phyloP scores from a whole-genome alignment of 1,139 yeast genomes.

The Pichia sp. region DNA sequence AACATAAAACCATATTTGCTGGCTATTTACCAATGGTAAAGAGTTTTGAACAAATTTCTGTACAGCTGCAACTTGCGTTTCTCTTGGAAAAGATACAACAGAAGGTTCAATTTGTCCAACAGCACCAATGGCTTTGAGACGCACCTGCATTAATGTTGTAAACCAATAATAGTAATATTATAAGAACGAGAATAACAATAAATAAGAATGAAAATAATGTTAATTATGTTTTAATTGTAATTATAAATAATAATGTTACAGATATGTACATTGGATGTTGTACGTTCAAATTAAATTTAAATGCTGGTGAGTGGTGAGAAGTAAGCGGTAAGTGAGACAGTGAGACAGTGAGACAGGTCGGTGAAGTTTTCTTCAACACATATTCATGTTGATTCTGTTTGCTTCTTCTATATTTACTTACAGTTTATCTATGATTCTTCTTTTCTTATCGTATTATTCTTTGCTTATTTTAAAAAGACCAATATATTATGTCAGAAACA shows the following conservation, averaged over 20 bases:
- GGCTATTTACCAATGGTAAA: background rate
- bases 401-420: no score
- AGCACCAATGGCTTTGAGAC: conserved; percentile 58
- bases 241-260: no score
- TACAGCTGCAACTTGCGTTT: conserved; percentile 1
- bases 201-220: background rate
- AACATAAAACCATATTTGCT: conserved; percentile 37
- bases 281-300: no score
- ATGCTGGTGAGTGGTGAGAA: no score
- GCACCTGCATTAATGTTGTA: conserved; percentile 32
- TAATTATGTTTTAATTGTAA: background rate
- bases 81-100: conserved; percentile 36
- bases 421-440: no score
- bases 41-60: background rate
- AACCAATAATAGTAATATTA: no score
- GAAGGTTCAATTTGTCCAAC: conserved; percentile 41
- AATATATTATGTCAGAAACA: background rate
- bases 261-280: no score
- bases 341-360: no score
- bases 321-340: no score
- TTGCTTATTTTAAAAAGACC: background rate
- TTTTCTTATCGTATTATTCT: background rate
- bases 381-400: background rate
- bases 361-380: no score
- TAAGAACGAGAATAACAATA: background rate